Conservation (phyloP, 306 rosid genomes). For the Pyrus communis region DNA sequence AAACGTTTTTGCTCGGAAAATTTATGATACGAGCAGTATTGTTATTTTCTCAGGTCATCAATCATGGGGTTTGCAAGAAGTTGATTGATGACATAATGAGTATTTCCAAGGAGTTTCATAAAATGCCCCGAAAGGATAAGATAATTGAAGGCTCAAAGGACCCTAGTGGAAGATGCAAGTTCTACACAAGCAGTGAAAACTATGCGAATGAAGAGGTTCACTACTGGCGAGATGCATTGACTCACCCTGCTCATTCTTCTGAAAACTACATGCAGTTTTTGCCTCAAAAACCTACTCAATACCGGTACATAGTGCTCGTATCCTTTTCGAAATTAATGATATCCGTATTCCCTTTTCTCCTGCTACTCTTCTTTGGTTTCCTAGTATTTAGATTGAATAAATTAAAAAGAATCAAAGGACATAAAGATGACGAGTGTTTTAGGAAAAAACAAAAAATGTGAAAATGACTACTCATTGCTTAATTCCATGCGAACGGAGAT, state of each 20-base stretch:
- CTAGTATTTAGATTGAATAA: too few relatives aligned
- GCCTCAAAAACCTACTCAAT: slow-evolving; percentile 58
- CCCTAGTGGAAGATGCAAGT: slow-evolving; percentile 40
- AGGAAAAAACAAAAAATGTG: neutral
- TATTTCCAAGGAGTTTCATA: slow-evolving; percentile 52
- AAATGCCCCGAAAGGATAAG: slow-evolving; percentile 54
- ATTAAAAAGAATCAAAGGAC: neutral
- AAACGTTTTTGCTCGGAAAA: neutral
- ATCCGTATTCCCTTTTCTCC: neutral
- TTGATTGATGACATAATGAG: slow-evolving; percentile 32
- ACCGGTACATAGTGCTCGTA: slow-evolving; percentile 23
- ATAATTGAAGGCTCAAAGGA: slow-evolving; percentile 47
- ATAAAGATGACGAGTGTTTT: neutral
- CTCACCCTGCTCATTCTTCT: slow-evolving; percentile 49
- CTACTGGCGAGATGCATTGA: slow-evolving; percentile 65
- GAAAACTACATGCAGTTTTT: slow-evolving; percentile 42
- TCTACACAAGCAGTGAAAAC: slow-evolving; percentile 63
- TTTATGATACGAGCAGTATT: neutral
- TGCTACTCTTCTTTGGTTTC: neutral
- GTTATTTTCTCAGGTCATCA: slow-evolving; percentile 37
- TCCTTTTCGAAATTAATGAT: neutral
- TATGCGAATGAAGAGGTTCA: slow-evolving; percentile 24
- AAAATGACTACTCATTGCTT: neutral
- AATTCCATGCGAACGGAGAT: neutral
- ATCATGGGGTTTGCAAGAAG: slow-evolving; percentile 54